Conservation (phyloP, 306 rosid genomes). For the Citrullus mucosospermus region DNA sequence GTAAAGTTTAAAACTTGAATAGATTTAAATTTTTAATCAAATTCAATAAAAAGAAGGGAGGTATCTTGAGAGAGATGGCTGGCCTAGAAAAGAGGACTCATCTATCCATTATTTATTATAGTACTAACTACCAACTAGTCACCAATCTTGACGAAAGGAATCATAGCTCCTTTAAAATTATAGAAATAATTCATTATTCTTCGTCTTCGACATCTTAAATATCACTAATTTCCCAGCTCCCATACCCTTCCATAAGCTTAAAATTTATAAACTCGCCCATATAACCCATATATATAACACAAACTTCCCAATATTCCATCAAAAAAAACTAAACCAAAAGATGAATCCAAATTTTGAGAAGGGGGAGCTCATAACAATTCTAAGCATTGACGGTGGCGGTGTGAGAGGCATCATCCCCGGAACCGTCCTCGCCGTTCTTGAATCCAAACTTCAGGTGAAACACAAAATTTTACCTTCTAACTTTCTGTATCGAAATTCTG, state of each 20-base stretch:
- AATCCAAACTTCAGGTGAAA: neutral
- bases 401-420: conserved; percentile 9
- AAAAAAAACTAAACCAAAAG: neutral
- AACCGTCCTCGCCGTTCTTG: conserved; percentile 4
- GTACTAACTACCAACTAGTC: neutral
- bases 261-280: neutral
- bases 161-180: neutral
- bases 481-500: neutral
- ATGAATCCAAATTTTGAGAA: neutral
- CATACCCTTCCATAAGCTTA: neutral
- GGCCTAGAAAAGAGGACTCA: neutral
- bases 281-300: neutral
- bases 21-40: neutral
- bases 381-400: conserved; percentile 14
- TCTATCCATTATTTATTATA: neutral
- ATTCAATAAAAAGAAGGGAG: neutral
- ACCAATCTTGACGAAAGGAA: neutral
- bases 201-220: neutral
- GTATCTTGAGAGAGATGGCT: neutral
- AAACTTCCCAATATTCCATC: neutral
- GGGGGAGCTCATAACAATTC: neutral
- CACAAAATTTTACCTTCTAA: neutral
- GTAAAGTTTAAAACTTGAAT: neutral
- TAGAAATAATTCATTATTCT: neutral
- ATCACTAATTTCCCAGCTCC: neutral